Conservation (phyloP, 345 rosid genomes). For the Brassica rapa region DNA sequence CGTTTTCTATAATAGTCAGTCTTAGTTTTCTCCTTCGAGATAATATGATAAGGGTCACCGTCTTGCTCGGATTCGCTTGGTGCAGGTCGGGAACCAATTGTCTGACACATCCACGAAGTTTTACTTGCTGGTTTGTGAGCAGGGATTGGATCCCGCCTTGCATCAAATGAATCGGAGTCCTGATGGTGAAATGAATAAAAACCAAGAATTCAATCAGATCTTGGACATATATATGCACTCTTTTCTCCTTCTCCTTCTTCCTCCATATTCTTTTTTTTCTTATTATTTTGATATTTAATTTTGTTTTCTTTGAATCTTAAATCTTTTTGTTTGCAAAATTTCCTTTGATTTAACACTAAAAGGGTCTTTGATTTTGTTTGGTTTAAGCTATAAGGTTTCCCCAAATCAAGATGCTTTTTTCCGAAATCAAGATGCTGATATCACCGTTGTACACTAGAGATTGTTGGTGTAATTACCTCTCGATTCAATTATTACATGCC, state of each 20-base stretch:
- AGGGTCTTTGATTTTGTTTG: neutral
- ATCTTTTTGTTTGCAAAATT: neutral
- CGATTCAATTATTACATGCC: neutral
- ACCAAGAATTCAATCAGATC: constrained; percentile 12
- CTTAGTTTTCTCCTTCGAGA: neutral
- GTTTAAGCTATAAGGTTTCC: neutral
- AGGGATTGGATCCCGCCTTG: constrained; percentile 87
- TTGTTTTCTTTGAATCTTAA: neutral
- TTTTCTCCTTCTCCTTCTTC: neutral
- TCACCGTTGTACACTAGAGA: neutral
- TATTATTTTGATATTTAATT: neutral
- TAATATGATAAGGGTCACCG: constrained; percentile 44
- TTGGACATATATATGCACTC: neutral
- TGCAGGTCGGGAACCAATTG: constrained; percentile 98
- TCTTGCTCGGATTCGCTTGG: constrained; percentile 99
- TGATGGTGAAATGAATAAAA: constrained; percentile 41
- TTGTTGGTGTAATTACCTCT: neutral
- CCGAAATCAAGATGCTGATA: neutral
- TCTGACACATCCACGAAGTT: constrained; percentile 24
- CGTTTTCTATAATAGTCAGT: neutral
- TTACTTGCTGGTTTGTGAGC: constrained; percentile 32
- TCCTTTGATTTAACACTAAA: neutral
- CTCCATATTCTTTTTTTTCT: neutral
- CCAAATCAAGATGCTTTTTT: neutral
- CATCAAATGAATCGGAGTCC: constrained; percentile 99